Percentiles rank a stretch among this genome's conserved stretches.
Evolutionary conservation across 2,329 filamentous ascomycete genomes (phyloP).

Genomic region (Cladosporium sp.): DNA sequence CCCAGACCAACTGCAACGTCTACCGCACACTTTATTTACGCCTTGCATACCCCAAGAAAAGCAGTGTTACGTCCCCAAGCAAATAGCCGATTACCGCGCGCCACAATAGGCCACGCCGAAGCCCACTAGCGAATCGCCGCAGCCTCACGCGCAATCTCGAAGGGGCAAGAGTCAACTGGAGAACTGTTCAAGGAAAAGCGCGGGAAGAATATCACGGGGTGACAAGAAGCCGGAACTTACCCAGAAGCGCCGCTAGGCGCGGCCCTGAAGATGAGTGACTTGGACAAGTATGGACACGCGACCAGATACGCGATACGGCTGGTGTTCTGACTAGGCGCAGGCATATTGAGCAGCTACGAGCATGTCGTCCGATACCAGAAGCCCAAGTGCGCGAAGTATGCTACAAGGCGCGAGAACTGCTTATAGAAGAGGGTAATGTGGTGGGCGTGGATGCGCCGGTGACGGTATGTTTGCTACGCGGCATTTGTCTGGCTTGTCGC

Average conservation of each 20-base stretch:
- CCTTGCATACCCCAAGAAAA: too few species aligned
- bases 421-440: slow-evolving; percentile 97
- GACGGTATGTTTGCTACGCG: slow-evolving; percentile 53
- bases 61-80: too few species aligned
- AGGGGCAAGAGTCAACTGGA: too few species aligned
- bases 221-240: neutral
- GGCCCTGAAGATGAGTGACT: slow-evolving; percentile 68
- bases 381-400: slow-evolving; percentile 92
- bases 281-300: slow-evolving; percentile 65
- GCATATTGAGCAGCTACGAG: slow-evolving; percentile 89
- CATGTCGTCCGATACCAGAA: slow-evolving; percentile 93
- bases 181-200: neutral
- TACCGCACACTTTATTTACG: too few species aligned
- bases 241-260: slow-evolving; percentile 8
- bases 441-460: slow-evolving; percentile 92
- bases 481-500: neutral
- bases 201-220: neutral
- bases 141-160: too few species aligned
- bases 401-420: slow-evolving; percentile 89
- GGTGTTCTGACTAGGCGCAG: slow-evolving; percentile 41
- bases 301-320: neutral
- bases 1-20: too few species aligned
- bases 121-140: too few species aligned
- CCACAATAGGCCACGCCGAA: too few species aligned
- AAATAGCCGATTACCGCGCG: too few species aligned